Conservation (phyloP, 148 eudicot genomes). For the Rhododendron henanense region DNA sequence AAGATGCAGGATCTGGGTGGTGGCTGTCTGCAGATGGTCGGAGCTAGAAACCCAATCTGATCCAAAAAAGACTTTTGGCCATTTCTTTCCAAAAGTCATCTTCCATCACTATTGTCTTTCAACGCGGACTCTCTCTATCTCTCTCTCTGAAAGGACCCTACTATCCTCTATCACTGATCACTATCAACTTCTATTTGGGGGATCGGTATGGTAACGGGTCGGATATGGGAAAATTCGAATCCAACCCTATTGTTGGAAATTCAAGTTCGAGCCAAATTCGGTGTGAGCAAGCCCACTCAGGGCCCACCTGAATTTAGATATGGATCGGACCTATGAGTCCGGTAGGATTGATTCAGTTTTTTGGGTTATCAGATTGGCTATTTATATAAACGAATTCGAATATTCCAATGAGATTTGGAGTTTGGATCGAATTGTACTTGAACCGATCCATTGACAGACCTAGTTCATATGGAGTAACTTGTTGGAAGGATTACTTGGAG, state of each 20-base stretch:
- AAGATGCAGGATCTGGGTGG: background rate
- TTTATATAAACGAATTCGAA: too few species aligned
- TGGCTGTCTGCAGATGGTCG: background rate
- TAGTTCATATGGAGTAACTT: too few species aligned
- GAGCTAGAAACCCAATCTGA: background rate
- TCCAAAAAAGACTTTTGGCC: background rate
- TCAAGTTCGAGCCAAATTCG: too few species aligned
- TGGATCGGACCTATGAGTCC: too few species aligned
- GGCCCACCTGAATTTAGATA: too few species aligned
- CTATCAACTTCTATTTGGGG: background rate
- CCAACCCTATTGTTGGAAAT: too few species aligned
- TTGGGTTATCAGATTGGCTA: background rate
- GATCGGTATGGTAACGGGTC: background rate
- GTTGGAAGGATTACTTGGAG: too few species aligned
- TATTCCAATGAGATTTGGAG: too few species aligned
- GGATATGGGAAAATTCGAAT: background rate
- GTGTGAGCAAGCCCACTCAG: too few species aligned
- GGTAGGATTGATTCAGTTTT: background rate
- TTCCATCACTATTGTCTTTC: background rate
- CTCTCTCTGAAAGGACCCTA: background rate
- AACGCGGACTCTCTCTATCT: background rate
- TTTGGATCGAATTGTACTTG: too few species aligned
- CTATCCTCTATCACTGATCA: background rate
- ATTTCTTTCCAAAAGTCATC: slow-evolving; percentile 8
- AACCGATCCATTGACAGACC: too few species aligned